These are phyloP conservation scores for Amanita polypyramis DNA, from an alignment of 768 basidiomycete genomes.

Conservation along the genomic window DNA sequence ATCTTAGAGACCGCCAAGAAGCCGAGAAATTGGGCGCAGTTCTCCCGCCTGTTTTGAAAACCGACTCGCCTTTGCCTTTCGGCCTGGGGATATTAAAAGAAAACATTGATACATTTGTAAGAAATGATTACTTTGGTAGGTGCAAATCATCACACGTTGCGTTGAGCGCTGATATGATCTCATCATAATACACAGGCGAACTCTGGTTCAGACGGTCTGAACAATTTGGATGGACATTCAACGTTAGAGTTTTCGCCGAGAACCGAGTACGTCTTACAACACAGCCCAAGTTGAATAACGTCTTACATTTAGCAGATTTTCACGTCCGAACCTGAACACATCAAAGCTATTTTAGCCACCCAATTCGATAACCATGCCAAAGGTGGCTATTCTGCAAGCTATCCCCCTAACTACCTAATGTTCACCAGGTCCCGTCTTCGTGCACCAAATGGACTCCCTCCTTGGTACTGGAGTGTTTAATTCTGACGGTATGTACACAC, in stretches of 20 bases:
- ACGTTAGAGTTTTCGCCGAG: constrained; percentile 19
- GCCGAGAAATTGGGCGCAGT: constrained; percentile 20
- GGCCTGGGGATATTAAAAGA: constrained; percentile 14
- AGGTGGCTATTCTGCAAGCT: constrained; percentile 16
- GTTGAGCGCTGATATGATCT: neutral
- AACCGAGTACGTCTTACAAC: constrained; percentile 17
- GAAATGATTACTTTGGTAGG: constrained; percentile 24
- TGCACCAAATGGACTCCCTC: constrained; percentile 21
- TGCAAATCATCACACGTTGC: neutral
- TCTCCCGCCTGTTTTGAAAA: constrained; percentile 15
- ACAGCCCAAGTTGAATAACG: neutral
- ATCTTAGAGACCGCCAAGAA: constrained; percentile 10
- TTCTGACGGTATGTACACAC: constrained; percentile 34
- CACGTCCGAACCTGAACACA: constrained; percentile 34
- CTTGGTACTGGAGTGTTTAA: constrained; percentile 53
- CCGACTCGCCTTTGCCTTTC: constrained; percentile 13
- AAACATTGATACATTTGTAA: constrained; percentile 12
- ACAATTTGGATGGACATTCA: constrained; percentile 23
- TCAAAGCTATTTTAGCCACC: constrained; percentile 41
- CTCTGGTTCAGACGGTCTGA: constrained; percentile 14
- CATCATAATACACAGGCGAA: constrained; percentile 17
- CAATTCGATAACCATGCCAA: constrained; percentile 39
- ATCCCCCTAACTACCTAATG: neutral
- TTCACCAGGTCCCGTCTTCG: constrained; percentile 15
- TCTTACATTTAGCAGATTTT: constrained; percentile 20